Percentiles rank a stretch among this genome's conserved stretches.
These are phyloP conservation scores for Carex arenaria DNA, from an alignment of 202 grass and related monocot species.

Conservation along the genomic window DNA sequence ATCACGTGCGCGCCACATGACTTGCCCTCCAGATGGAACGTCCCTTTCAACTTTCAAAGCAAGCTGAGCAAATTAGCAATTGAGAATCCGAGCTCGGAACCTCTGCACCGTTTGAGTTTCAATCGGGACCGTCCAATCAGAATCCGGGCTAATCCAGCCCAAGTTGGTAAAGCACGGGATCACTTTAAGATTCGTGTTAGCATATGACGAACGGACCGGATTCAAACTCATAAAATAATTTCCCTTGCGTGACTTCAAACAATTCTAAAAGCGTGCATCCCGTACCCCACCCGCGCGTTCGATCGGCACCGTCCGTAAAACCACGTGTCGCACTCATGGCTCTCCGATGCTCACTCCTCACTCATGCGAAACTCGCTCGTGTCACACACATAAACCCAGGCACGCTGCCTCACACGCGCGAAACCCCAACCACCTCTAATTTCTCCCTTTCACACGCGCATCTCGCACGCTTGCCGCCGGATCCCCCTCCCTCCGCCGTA, in stretches of 20 bases:
- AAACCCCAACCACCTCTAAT: conserved; percentile 38
- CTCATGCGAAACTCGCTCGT: conserved; percentile 26
- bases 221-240: too few species aligned
- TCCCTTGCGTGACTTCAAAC: neutral
- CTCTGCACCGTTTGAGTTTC: too few species aligned
- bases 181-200: too few species aligned
- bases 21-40: neutral
- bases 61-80: too few species aligned
- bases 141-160: too few species aligned
- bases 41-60: neutral
- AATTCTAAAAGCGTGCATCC: conserved; percentile 16
- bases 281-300: neutral
- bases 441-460: conserved; percentile 8
- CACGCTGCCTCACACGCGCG: conserved; percentile 35
- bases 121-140: too few species aligned
- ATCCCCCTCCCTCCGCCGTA: conserved; percentile 29
- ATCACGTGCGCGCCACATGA: neutral
- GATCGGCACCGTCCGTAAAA: conserved; percentile 19
- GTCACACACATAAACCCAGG: conserved; percentile 17
- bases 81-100: neutral
- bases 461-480: conserved; percentile 12
- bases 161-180: too few species aligned
- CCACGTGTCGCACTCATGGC: conserved; percentile 7
- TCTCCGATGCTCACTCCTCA: neutral
- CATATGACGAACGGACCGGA: too few species aligned